Evolutionary conservation across 257 asterid species (phyloP).

Genomic region (Salvia miltiorrhiza): DNA sequence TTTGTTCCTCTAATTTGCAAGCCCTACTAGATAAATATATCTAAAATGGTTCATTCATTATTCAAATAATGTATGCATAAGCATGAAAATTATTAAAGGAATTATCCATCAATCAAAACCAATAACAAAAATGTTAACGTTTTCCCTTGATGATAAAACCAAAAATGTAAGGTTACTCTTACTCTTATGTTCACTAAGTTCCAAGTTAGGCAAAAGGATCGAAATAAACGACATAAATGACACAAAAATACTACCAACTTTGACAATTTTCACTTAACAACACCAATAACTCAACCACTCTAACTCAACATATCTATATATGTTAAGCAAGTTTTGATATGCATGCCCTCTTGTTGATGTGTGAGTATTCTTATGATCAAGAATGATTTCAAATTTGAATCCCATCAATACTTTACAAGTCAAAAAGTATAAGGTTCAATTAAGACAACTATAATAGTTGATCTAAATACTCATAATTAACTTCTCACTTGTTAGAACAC

Average conservation of each 20-base stretch:
- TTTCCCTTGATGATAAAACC: background rate
- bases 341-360: too few relatives aligned
- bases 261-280: constrained; percentile 11
- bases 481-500: too few relatives aligned
- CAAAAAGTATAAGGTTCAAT: background rate
- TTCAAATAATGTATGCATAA: background rate
- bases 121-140: background rate
- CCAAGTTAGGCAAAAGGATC: background rate
- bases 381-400: too few relatives aligned
- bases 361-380: too few relatives aligned
- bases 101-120: background rate
- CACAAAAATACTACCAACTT: constrained; percentile 21
- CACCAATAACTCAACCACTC: constrained; percentile 17
- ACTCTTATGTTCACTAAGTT: background rate
- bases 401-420: too few relatives aligned
- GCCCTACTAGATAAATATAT: too few relatives aligned
- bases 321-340: background rate
- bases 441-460: background rate
- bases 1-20: too few relatives aligned
- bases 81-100: constrained; percentile 5
- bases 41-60: background rate
- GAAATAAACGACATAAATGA: constrained; percentile 5
- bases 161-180: background rate
- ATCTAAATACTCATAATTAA: too few relatives aligned
- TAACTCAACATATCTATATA: background rate